Base-by-base conservation (phyloP, 2,329 filamentous ascomycete genomes). In the Trichophyton simii region DNA sequence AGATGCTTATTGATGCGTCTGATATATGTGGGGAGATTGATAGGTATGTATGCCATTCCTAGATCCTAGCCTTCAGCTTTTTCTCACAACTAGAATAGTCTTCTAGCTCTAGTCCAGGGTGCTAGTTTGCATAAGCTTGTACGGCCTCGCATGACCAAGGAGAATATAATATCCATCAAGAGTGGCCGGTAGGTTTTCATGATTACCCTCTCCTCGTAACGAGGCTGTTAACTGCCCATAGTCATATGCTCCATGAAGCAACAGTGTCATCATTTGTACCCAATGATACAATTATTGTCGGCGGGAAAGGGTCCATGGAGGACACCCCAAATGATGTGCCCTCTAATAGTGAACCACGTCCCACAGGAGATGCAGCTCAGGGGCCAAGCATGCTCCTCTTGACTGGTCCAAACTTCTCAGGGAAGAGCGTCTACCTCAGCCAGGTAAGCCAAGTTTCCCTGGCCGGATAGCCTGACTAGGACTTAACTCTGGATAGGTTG, bases 371-470 rank as follows among this genome's bases (percentile, higher is more conserved):
- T 11, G 42, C 62, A 22, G 25, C 64, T n/a, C 62, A 67, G 8
- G 70, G 70, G 2, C 84, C 88, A 11, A 89, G 82, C 65, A 87
- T 90, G 75, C 72, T 96, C 11, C 77, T 96, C 4, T 74, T 99
- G 68, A 97, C 94, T 0, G 94, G 94, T 0, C 91, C 94, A 3
- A 99, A 99, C 67, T 95, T 94, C 71, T 97, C 94, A 0, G 94
- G 94, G 0, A 99, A 99, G 73, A 97, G 91, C 67, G 84, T 97
- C 0, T 97, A 96, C 72, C 80, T 97, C 70, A 99, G 95, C 72
- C 92, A 99, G 72, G 73, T 71, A 62, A 65, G 64, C 8, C 25
- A 38, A 8, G 9, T 0, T 36, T 0, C 8, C 3, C 9, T 38
- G 3, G 3, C 11, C 9, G 13, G 9, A 38, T 38, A 38, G 34